Conservation (phyloP, 768 basidiomycete species). For the Lentinus brumalis region DNA sequence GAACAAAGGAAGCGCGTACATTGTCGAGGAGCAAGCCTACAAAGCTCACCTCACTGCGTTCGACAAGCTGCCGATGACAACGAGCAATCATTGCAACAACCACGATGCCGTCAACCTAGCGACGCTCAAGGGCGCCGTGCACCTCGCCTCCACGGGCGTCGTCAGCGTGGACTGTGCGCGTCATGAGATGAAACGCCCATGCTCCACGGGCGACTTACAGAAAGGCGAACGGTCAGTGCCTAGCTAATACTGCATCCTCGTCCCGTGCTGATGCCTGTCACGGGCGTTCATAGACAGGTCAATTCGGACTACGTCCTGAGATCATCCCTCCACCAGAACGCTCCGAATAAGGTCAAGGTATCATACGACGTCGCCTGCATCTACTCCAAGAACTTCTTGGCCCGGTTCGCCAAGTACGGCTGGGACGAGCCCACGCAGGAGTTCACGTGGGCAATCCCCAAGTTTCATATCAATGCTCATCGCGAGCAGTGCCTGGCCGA, state of each 20-base stretch:
- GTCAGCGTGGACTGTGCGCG: slow-evolving; percentile 19
- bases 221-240: slow-evolving; percentile 27
- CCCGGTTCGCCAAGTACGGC: slow-evolving; percentile 4
- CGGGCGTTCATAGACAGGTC: slow-evolving; percentile 12
- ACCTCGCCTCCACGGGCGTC: slow-evolving; percentile 18
- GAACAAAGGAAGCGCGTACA: slow-evolving; percentile 28
- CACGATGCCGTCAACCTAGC: slow-evolving; percentile 20
- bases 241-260: neutral
- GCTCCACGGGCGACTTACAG: slow-evolving; percentile 29
- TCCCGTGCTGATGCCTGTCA: neutral
- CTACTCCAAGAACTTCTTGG: slow-evolving; percentile 19
- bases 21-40: slow-evolving; percentile 27
- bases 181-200: slow-evolving; percentile 26
- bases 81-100: slow-evolving; percentile 18
- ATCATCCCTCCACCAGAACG: neutral
- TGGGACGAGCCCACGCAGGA: neutral
- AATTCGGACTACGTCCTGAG: slow-evolving; percentile 28
- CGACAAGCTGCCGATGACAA: neutral
- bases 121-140: slow-evolving; percentile 3
- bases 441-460: slow-evolving; percentile 32
- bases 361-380: slow-evolving; percentile 29
- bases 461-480: slow-evolving; percentile 44
- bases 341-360: neutral
- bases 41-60: slow-evolving; percentile 16
- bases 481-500: slow-evolving; percentile 29